These are phyloP conservation scores for Chaetomiaceae sp. DNA, from an alignment of 2,329 filamentous ascomycete genomes.

Conservation along the genomic window DNA sequence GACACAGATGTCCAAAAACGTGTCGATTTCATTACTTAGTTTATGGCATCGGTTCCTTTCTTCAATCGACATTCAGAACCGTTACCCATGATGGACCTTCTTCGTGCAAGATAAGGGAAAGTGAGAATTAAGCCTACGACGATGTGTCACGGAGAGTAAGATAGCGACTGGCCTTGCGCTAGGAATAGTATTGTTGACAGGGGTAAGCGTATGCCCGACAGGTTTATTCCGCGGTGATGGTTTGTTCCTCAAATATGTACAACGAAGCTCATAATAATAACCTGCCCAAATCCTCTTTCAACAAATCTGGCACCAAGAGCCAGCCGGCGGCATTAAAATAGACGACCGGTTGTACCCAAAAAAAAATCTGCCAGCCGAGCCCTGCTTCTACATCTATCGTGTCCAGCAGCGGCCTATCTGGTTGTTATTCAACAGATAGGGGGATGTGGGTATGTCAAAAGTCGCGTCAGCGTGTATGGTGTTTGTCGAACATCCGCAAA, in stretches of 20 bases:
- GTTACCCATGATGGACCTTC: too few relatives aligned
- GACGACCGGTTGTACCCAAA: background rate
- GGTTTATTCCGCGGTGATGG: background rate
- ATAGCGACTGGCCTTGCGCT: too few relatives aligned
- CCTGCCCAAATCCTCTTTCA: too few relatives aligned
- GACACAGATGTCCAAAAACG: too few relatives aligned
- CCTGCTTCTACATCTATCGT: conserved; percentile 5
- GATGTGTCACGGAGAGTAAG: too few relatives aligned
- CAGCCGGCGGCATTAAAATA: background rate
- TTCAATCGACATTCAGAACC: too few relatives aligned
- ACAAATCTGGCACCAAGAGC: background rate
- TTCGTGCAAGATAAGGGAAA: too few relatives aligned
- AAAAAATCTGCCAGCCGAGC: background rate
- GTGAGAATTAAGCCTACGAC: too few relatives aligned
- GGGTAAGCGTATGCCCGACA: background rate
- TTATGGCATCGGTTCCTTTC: too few relatives aligned
- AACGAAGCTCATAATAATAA: conserved; percentile 7
- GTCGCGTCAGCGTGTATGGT: background rate
- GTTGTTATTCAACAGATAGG: conserved; percentile 7
- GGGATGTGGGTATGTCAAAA: background rate
- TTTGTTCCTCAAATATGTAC: conserved; percentile 9
- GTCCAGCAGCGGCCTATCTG: conserved; percentile 1
- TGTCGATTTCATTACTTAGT: too few relatives aligned
- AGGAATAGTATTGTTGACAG: too few relatives aligned
- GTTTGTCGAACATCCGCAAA: background rate